A percentile compares a stretch with the other conserved stretches of the same genome.
phyloP scores from a whole-genome alignment of 805 yeast genomes.

The Zygosaccharomyces kombuchaensis region DNA sequence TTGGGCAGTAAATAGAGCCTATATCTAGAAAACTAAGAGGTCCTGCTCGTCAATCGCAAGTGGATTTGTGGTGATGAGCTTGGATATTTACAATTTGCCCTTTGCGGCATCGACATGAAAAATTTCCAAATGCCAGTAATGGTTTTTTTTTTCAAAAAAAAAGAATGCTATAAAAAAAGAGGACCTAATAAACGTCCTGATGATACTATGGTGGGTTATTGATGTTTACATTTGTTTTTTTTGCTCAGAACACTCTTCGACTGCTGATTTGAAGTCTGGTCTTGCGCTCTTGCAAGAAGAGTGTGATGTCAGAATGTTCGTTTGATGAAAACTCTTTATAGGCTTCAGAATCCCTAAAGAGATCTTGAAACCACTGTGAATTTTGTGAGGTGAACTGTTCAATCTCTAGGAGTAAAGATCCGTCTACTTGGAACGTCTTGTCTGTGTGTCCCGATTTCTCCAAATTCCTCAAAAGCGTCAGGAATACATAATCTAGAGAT shows the following conservation, averaged over 20 bases:
- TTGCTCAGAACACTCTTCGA: slow-evolving; percentile 20
- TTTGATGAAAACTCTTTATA: slow-evolving; percentile 13
- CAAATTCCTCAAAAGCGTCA: slow-evolving; percentile 12
- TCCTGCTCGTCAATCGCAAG: slow-evolving; percentile 2
- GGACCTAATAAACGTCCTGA: not conserved
- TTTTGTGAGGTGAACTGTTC: slow-evolving; percentile 18
- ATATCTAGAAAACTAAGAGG: slow-evolving; percentile 4
- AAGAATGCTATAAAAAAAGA: not conserved
- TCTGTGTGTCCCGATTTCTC: slow-evolving; percentile 11
- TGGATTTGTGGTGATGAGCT: slow-evolving; percentile 7
- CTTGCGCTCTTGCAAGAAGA: slow-evolving; percentile 16
- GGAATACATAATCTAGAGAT: slow-evolving; percentile 13
- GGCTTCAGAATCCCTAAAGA: slow-evolving; percentile 17
- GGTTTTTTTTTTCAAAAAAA: not conserved
- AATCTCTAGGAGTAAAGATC: slow-evolving; percentile 13
- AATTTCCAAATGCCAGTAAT: not conserved
- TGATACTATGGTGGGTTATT: not conserved
- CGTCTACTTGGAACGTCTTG: slow-evolving; percentile 17
- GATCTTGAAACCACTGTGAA: slow-evolving; percentile 15
- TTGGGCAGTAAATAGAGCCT: not conserved
- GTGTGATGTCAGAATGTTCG: not conserved
- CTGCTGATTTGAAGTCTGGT: slow-evolving; percentile 17
- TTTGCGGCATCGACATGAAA: slow-evolving; percentile 6
- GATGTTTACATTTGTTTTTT: slow-evolving; percentile 1
- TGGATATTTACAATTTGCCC: slow-evolving; percentile 2